Percentiles rank a stretch among this genome's conserved stretches.
Evolutionary conservation across 164 flowering plant genomes (phyloP).

Genomic region (Umbellularia californica): DNA sequence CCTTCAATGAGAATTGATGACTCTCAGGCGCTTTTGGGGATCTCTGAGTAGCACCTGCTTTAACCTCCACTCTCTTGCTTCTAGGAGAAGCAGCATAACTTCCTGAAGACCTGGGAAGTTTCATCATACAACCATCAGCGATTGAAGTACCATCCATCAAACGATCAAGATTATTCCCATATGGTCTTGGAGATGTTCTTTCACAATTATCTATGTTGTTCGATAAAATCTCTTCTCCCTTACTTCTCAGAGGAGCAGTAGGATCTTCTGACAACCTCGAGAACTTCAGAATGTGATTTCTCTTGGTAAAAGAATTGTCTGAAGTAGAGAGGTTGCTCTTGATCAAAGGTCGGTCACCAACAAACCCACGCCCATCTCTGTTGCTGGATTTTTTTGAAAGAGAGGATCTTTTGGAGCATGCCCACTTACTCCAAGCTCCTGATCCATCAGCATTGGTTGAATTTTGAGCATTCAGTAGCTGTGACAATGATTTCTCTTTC

Average conservation of each 20-base stretch:
- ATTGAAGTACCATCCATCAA: constrained; percentile 17
- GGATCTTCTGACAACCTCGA: constrained; percentile 16
- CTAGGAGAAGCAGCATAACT: constrained; percentile 22
- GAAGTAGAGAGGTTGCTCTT: constrained; percentile 24
- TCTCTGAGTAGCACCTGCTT: background rate
- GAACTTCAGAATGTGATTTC: constrained; percentile 13
- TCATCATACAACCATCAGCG: constrained; percentile 11
- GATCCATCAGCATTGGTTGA: constrained; percentile 26
- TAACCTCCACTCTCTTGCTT: constrained; percentile 19
- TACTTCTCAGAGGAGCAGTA: constrained; percentile 22
- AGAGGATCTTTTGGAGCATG: constrained; percentile 50
- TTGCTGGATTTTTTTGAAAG: constrained; percentile 33
- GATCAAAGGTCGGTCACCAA: constrained; percentile 13
- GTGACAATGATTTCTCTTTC: constrained; percentile 20
- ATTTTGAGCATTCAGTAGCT: constrained; percentile 22
- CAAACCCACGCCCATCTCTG: constrained; percentile 20
- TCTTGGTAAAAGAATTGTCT: constrained; percentile 18
- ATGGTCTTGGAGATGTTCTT: constrained; percentile 17
- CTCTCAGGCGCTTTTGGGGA: constrained; percentile 22
- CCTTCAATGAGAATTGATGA: constrained; percentile 13
- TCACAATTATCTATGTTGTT: constrained; percentile 15
- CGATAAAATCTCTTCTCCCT: constrained; percentile 2
- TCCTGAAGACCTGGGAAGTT: constrained; percentile 18
- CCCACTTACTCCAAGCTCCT: constrained; percentile 49
- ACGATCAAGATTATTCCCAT: constrained; percentile 15